These are phyloP conservation scores for Zoysia pacifica DNA, from an alignment of 176 grass and related monocot species.

Conservation along the genomic window DNA sequence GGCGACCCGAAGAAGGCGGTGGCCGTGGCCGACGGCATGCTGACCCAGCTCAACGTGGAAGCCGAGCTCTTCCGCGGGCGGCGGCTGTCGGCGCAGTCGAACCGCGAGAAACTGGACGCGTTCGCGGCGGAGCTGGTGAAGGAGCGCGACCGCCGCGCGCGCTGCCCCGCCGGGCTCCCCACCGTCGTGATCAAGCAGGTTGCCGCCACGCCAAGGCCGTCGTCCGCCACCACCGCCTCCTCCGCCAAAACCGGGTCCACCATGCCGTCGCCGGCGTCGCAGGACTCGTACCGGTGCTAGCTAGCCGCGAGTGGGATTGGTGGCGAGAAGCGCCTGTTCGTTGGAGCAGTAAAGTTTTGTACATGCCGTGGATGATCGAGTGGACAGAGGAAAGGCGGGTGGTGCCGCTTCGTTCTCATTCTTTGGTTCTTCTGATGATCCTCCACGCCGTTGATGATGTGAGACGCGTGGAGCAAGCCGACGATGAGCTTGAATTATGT, in stretches of 20 bases:
- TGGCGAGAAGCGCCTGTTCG: too few species aligned
- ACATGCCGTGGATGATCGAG: constrained; percentile 19
- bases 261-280: constrained; percentile 51
- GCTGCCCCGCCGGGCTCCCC: constrained; percentile 13
- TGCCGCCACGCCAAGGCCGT: constrained; percentile 16
- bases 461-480: neutral
- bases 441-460: too few species aligned
- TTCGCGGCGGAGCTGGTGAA: constrained; percentile 64
- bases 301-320: neutral
- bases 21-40: constrained; percentile 50
- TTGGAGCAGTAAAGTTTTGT: constrained; percentile 35
- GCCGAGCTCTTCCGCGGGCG: constrained; percentile 54
- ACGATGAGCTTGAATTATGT: neutral
- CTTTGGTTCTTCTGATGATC: too few species aligned
- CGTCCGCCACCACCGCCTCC: constrained; percentile 38
- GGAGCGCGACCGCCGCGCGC: constrained; percentile 48
- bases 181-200: constrained; percentile 55
- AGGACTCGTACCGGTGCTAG: constrained; percentile 16
- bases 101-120: constrained; percentile 64
- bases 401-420: too few species aligned
- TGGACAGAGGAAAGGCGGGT: constrained; percentile 11
- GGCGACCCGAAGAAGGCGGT: constrained; percentile 36
- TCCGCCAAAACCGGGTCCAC: constrained; percentile 29
- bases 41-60: constrained; percentile 67
- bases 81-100: constrained; percentile 57